Base-by-base conservation (phyloP, 192 early-diverging fungal genomes). In the Coemansia sp. region DNA sequence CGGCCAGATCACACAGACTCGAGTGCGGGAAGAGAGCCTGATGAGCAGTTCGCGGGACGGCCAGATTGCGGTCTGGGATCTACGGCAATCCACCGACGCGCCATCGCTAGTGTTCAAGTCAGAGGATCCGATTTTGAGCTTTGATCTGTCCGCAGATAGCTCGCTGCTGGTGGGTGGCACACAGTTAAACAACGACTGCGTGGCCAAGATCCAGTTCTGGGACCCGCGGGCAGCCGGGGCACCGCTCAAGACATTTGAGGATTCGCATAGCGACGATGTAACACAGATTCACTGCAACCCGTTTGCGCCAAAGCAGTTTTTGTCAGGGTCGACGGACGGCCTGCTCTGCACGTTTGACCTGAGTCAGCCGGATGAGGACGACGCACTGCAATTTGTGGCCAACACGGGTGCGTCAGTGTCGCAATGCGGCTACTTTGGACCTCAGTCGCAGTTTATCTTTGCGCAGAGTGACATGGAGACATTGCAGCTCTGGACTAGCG, bases 401-500 rank as follows among this genome's bases (percentile, higher is more conserved):
- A 95, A 95, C 47, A 87, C 86, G 3, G 80, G 79, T 12, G 83
- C 91, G 12, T 90, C 90, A 5, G 81, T 98, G n/a, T 82, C 82
- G 62, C 85, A 81, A 52, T 66, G 87, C 50, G 94, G 94, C 3
- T 98, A 88, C 71, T 97, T 97, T 74, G 96, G 96, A 11, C 91
- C 93, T 1, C 62, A 64, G 8, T 78, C 80, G n/a, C 92, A 97
- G 74, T 96, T 91, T 67, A 50, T 97, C 6, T 98, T 91, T 56
- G 83, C 81, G 34, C 66, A 90, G 10, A 95, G 86, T 25, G 94
- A 97, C 59, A 85, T 92, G 57, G 93, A 98, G 64, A 96, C 94
- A 0, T 82, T 96, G 21, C 85, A 88, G 32, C 57, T 97, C 20
- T 92, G 88, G 79, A 86, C 68, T 8, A 53, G 36, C 49, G 65